Percentiles rank a stretch among this genome's conserved stretches.
Evolutionary conservation across 371 early-diverging fungal species (phyloP).

Genomic region (Mortierella sp.): DNA sequence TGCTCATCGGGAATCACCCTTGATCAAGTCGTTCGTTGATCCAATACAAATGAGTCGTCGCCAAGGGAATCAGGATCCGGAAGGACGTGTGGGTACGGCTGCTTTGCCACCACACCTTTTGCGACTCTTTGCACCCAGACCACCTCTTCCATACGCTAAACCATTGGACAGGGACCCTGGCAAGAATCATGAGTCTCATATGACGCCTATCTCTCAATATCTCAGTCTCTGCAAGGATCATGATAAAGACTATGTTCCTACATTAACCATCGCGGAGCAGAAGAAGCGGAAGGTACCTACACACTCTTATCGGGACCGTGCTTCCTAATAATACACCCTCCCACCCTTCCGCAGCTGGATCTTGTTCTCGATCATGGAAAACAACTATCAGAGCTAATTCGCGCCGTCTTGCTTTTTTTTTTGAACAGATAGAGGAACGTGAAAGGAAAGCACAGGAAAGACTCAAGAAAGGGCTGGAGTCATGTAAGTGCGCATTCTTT

Average conservation of each 20-base stretch:
- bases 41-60: slow-evolving; percentile 38
- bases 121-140: slow-evolving; percentile 92
- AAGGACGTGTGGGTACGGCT: slow-evolving; percentile 48
- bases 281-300: slow-evolving; percentile 73
- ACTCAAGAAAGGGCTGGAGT: slow-evolving; percentile 62
- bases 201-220: slow-evolving; percentile 76
- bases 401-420: background rate
- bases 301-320: background rate
- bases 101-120: slow-evolving; percentile 84
- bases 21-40: too few relatives aligned
- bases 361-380: background rate
- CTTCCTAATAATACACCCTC: background rate
- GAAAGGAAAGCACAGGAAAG: slow-evolving; percentile 68
- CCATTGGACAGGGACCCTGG: slow-evolving; percentile 83
- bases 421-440: slow-evolving; percentile 61
- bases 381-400: background rate
- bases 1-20: too few relatives aligned
- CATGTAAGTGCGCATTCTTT: slow-evolving; percentile 56
- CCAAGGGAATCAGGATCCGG: slow-evolving; percentile 28
- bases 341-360: too few relatives aligned
- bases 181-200: slow-evolving; percentile 66
- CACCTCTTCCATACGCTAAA: slow-evolving; percentile 75
- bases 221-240: slow-evolving; percentile 69
- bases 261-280: slow-evolving; percentile 74
- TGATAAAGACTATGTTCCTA: slow-evolving; percentile 81